Base-by-base conservation (phyloP, 257 asterid genomes). In the Primulina tabacum region DNA sequence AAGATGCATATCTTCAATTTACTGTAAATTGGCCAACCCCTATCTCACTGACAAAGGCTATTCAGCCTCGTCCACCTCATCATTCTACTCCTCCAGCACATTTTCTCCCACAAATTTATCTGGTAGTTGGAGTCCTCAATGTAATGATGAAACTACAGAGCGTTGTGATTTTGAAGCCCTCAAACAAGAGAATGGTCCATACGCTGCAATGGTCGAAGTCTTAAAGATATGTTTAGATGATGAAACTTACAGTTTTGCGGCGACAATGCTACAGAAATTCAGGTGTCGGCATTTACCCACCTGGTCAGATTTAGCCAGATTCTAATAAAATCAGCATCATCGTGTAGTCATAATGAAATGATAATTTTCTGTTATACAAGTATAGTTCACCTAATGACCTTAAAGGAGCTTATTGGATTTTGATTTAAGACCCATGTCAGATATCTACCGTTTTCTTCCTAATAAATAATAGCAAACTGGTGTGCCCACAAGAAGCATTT, bases 51-150 rank as follows among this genome's bases (percentile, higher is more conserved):
- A 62, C 16, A 87, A 79, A 73, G 95, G 88, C 65, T 71, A 64
- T 67, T 84, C 92, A 20, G 80, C 77, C 81, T 90, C 98, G 21
- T 88, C 97, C 8, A 69, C 82, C 38, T 86, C 98, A 14, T 92
- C 97, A 0, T 76, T 81, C 73, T 85, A 95, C 79, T 86, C 96
- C 38, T 88, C 98, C 1, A 81, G 82, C 86, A 86, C 96, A 18
- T 83, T 88, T 77, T 87, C 97, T 75, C 97, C 98, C 26, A 79
- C 85, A 80, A 82, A 91, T 74, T 73, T 83, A 67, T 89, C 95
- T 60, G 92, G 88, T 57, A 86, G 85, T 74, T 92, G 88, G 94
- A 92, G 98, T 73, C 92, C 92, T 65, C 93, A 73, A 67, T 81
- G 80, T 63, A 81, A 72, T 65, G 89, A 88, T 61, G 94, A 87